phyloP scores from a whole-genome alignment of 2,329 filamentous ascomycete genomes.

The Erysiphe pulchra region DNA sequence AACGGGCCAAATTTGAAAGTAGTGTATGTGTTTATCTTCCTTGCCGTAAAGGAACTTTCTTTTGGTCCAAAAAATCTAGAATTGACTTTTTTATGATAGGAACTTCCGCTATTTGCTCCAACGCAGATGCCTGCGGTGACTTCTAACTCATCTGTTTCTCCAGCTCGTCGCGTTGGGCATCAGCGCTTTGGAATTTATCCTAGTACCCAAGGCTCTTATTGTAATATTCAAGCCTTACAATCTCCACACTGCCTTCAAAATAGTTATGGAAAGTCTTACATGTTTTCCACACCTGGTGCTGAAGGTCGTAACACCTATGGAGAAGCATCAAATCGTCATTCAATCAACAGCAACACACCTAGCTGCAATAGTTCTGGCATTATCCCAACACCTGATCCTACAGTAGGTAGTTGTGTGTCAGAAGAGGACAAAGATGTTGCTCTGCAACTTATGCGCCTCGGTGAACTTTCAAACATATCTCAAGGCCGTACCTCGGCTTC shows the following conservation, averaged over 20 bases:
- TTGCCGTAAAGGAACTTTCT: not conserved
- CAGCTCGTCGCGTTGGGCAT: conserved; percentile 54
- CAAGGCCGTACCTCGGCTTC: conserved; percentile 84
- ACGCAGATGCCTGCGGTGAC: conserved; percentile 78
- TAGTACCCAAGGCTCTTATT: conserved; percentile 55
- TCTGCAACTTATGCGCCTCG: conserved; percentile 84
- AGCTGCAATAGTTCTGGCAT: conserved; percentile 28
- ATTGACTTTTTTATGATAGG: conserved; percentile 26
- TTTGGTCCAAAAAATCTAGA: not conserved
- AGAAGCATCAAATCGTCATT: conserved; percentile 23
- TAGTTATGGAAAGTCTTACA: conserved; percentile 24
- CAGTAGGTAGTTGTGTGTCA: conserved; percentile 85
- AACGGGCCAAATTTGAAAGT: conserved; percentile 86
- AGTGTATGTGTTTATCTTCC: conserved; percentile 43
- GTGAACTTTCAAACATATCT: conserved; percentile 80
- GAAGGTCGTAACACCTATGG: conserved; percentile 40
- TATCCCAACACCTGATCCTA: conserved; percentile 87
- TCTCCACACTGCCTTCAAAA: conserved; percentile 55
- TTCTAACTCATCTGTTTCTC: conserved; percentile 95
- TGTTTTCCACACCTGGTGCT: conserved; percentile 40
- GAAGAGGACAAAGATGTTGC: conserved; percentile 88
- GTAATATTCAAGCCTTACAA: conserved; percentile 50
- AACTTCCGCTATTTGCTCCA: conserved; percentile 83
- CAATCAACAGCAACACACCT: conserved; percentile 16
- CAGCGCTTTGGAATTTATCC: conserved; percentile 51